Evolutionary conservation across 257 asterid species (phyloP), one percentile per base, ranked within the genome.

Genomic region (Solanum gracilifrons): DNA sequence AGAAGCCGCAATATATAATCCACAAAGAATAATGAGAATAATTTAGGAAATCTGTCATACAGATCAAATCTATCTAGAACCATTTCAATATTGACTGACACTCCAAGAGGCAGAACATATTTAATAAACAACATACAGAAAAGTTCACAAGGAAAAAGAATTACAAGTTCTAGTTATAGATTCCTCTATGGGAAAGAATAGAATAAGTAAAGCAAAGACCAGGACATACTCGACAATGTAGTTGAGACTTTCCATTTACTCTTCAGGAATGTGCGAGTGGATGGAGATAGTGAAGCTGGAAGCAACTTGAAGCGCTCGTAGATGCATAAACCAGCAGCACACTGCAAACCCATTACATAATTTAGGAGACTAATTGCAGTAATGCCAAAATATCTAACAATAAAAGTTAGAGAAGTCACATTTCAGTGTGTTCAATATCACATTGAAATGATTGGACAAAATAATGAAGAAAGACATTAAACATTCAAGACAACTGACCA

Each of bases 301-400:
- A 95, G 93, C 92, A 80, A 79, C 95, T 95, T 96, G 91, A 97
- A 89, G 86, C 93, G 93, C 85, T 93, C 95, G 41, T 94, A 92
- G 83, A 96, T 58, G 93, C 96, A 93, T 92, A 93, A 89, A 55
- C 99, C 99, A 89, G 96, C 96, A 88, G 99, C 99, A 85, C 98
- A 93, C 99, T 97, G 86, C 51, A 0, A 35, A 74, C 11, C 82
- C 51, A 74, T 35, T 79, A 79, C 37, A 79, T 27, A 43, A 79
- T 79, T 76, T 79, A 43, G 37, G 23, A 79, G 25, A 25, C 25
- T 79, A 41, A 43, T 58, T 55, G 89, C 87, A 77, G 62, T 25
- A 41, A 39, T 76, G 23, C 83, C 60, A 76, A 75, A 74, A n/a
- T 39, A 76, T 76, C 83, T 6, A 37, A 36, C 27, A 85, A 15